Conservation (phyloP, 225 moss, liverwort and hornwort genomes). For the Bryum argenteum region DNA sequence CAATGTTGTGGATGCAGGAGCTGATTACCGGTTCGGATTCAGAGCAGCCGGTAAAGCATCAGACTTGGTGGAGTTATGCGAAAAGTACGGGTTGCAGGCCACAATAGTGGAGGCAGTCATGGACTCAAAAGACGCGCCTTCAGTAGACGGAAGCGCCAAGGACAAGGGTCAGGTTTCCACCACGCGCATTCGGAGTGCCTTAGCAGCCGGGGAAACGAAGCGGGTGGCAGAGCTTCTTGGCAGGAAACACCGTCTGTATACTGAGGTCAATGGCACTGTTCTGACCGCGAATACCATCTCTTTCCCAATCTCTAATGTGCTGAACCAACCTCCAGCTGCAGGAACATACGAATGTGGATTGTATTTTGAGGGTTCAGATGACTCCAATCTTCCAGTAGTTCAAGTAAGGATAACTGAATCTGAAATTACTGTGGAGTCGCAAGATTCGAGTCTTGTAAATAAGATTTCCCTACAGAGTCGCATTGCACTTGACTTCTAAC, state of each 20-base stretch:
- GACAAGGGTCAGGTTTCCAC: constrained; percentile 96
- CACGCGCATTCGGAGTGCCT: constrained; percentile 77
- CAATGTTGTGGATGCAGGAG: constrained; percentile 54
- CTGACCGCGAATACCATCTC: constrained; percentile 44
- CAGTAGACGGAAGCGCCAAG: constrained; percentile 43
- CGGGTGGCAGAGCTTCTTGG: constrained; percentile 75
- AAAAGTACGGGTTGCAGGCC: constrained; percentile 75
- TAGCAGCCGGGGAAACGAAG: constrained; percentile 73
- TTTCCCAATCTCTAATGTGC: constrained; percentile 59
- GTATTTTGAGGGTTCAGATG: constrained; percentile 34
- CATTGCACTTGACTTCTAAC: constrained; percentile 49
- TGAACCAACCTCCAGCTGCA: constrained; percentile 79
- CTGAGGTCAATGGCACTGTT: constrained; percentile 58
- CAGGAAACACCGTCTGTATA: constrained; percentile 72
- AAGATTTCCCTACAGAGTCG: constrained; percentile 58
- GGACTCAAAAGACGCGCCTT: constrained; percentile 49
- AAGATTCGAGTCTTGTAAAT: constrained; percentile 60
- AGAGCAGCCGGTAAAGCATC: constrained; percentile 89
- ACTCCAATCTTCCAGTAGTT: constrained; percentile 22
- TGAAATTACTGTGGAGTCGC: constrained; percentile 49
- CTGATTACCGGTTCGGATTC: constrained; percentile 95
- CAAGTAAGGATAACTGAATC: constrained; percentile 51
- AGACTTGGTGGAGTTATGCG: constrained; percentile 82
- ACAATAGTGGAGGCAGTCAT: constrained; percentile 87
- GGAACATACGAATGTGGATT: constrained; percentile 69